Conservation (phyloP, 2,329 filamentous ascomycete genomes). For the Kalaharituber pfeilii region DNA sequence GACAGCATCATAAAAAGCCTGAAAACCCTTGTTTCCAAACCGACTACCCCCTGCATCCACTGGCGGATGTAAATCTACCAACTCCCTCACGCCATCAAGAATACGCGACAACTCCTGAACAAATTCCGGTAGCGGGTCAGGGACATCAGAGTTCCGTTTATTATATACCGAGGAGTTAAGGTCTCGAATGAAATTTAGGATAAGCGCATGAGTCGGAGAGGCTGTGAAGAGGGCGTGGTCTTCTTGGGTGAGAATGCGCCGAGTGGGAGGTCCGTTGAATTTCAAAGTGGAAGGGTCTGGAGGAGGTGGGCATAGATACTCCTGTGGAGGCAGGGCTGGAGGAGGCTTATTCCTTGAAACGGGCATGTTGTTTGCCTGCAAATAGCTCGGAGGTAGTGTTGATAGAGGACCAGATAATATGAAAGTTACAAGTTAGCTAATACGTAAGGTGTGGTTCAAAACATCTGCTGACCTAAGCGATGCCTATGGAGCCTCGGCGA, state of each 20-base stretch:
- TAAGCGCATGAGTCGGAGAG: constrained; percentile 56
- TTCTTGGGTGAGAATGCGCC: constrained; percentile 61
- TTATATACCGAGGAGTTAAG: constrained; percentile 57
- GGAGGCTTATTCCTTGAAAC: constrained; percentile 16
- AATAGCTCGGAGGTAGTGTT: too few relatives aligned
- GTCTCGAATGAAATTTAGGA: constrained; percentile 70
- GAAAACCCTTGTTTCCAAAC: constrained; percentile 88
- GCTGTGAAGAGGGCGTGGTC: constrained; percentile 70
- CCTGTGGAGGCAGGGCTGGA: constrained; percentile 12
- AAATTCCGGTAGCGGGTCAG: constrained; percentile 41
- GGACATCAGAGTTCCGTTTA: constrained; percentile 43
- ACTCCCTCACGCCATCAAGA: constrained; percentile 48
- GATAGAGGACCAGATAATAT: too few relatives aligned
- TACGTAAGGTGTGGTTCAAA: too few relatives aligned
- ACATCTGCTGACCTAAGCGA: too few relatives aligned
- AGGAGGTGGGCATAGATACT: constrained; percentile 31
- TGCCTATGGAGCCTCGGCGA: too few relatives aligned
- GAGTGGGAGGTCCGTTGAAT: constrained; percentile 46
- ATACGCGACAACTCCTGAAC: constrained; percentile 50
- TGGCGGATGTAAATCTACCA: constrained; percentile 55
- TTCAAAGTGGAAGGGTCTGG: constrained; percentile 42
- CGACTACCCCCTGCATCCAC: constrained; percentile 74
- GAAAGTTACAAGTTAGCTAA: too few relatives aligned
- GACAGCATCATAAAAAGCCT: constrained; percentile 57
- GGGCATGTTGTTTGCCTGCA: constrained; percentile 10